Evolutionary conservation across 1,284 basidiomycete species (phyloP).

Genomic region (Trichosporon ovoides): DNA sequence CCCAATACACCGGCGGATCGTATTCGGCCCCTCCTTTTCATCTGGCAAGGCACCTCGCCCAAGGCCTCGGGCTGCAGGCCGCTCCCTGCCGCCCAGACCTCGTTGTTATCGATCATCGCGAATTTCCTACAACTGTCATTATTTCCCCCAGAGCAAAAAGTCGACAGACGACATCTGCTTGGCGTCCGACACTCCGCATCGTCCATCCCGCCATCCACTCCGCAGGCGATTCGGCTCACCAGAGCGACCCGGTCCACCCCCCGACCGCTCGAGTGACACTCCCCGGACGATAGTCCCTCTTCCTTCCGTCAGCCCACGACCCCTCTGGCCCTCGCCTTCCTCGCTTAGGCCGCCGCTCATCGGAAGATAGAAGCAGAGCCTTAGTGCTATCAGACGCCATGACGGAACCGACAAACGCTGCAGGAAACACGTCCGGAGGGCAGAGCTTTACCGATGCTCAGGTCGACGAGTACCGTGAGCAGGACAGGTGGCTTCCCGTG

Average conservation of each 20-base stretch:
- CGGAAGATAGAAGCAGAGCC: not conserved
- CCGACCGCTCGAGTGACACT: not conserved
- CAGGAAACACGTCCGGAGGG: not conserved
- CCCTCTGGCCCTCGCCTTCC: not conserved
- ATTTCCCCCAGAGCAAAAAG: not conserved
- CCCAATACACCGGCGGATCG: not conserved
- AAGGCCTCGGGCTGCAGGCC: not conserved
- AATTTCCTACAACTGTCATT: constrained; percentile 5
- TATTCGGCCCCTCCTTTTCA: not conserved
- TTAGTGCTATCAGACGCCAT: not conserved
- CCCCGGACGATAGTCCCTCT: not conserved
- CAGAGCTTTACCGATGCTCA: constrained; percentile 73
- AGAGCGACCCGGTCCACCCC: not conserved
- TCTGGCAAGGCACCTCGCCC: not conserved
- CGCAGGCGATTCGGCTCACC: not conserved
- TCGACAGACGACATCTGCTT: not conserved
- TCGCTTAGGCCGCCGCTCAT: not conserved
- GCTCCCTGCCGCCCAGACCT: not conserved
- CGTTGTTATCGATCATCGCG: not conserved
- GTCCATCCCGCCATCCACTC: not conserved
- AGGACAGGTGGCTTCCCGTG: constrained; percentile 84
- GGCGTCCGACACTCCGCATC: not conserved
- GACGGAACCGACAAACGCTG: not conserved
- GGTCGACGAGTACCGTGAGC: constrained; percentile 84
- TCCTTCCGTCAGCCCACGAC: not conserved